Evolutionary conservation across 2,329 filamentous ascomycete species (phyloP), one percentile per base, ranked within the genome.

Genomic region (Fusarium incarnatum): DNA sequence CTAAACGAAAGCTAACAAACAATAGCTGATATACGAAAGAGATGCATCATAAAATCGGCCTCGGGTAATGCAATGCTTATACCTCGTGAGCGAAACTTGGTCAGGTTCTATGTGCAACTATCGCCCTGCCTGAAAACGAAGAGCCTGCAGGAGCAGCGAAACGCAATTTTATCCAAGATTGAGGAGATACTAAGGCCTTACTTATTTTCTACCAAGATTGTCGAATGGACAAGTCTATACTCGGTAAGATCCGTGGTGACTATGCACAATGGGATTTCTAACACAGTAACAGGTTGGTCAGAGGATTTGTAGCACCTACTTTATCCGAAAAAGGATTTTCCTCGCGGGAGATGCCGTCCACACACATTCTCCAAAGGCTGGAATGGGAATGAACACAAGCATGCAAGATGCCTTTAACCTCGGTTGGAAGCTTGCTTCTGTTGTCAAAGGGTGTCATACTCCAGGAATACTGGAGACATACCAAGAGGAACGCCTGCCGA

Each of bases 341-440:
- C 44, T 47, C 16, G 25, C 44, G 3, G 52, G 54, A 11, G 54
- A 56, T 1, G 54, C 54, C 0, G 54, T 34, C 30, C 54, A 56
- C 6, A 48, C 42, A 22, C 42, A 56, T 3, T 46, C 54, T 1
- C 53, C 53, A 8, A 56, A 48, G 42, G 32, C 32, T 20, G 44
- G 53, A 5, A 10, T 34, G 0, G 42, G 53, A 2, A 48, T 46
- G 5, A 56, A 56, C 42, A 56, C 53, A 6, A 48, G 53, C 3
- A 48, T 56, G 34, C 53, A 56, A 16, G 53, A 56, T 11, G 53
- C 53, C 1, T 56, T 48, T 10, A 56, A 56, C n/a, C 42, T 56
- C 11, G 53, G 42, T 0, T 56, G 53, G 53, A 56, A 56, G 30
- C 7, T 56, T 11, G 53, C 53, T 20, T 56, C 46, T 11, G 53